These are phyloP conservation scores for Boletus barrowsii DNA, from an alignment of 768 basidiomycete species.

Conservation along the genomic window DNA sequence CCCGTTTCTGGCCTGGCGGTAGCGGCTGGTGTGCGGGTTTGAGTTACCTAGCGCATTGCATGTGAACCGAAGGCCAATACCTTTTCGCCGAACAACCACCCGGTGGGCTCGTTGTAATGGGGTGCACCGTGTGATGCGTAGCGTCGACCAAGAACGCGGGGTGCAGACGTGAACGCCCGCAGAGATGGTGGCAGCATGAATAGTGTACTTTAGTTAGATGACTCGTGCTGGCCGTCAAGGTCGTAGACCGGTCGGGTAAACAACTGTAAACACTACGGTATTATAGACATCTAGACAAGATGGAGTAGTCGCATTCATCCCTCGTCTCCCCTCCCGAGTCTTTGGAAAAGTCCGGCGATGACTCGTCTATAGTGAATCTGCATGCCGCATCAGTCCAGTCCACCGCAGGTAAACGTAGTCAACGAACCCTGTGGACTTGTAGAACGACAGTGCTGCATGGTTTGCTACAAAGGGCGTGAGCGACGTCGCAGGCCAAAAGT, in stretches of 20 bases:
- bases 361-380: slow-evolving; percentile 55
- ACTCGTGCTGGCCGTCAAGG: not conserved
- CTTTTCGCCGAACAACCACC: slow-evolving; percentile 87
- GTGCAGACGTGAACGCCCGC: slow-evolving; percentile 31
- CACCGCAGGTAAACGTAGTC: not conserved
- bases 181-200: slow-evolving; percentile 50
- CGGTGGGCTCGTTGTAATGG: slow-evolving; percentile 85
- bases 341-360: slow-evolving; percentile 44
- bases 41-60: not conserved
- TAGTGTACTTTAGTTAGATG: not conserved
- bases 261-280: slow-evolving; percentile 22
- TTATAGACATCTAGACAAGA: slow-evolving; percentile 36
- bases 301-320: slow-evolving; percentile 37
- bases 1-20: slow-evolving; percentile 77
- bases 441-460: slow-evolving; percentile 46
- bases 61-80: slow-evolving; percentile 35
- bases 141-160: slow-evolving; percentile 37
- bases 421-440: slow-evolving; percentile 51
- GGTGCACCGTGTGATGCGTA: slow-evolving; percentile 76
- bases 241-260: slow-evolving; percentile 10
- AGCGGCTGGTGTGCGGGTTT: slow-evolving; percentile 50
- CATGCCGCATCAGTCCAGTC: slow-evolving; percentile 6
- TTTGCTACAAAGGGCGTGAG: slow-evolving; percentile 39
- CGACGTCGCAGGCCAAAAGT: not conserved
- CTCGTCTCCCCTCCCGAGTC: slow-evolving; percentile 28